Evolutionary conservation across 2,329 filamentous ascomycete species (phyloP), one percentile per base, ranked within the genome.

Genomic region (Myriosclerotinia curreyana): DNA sequence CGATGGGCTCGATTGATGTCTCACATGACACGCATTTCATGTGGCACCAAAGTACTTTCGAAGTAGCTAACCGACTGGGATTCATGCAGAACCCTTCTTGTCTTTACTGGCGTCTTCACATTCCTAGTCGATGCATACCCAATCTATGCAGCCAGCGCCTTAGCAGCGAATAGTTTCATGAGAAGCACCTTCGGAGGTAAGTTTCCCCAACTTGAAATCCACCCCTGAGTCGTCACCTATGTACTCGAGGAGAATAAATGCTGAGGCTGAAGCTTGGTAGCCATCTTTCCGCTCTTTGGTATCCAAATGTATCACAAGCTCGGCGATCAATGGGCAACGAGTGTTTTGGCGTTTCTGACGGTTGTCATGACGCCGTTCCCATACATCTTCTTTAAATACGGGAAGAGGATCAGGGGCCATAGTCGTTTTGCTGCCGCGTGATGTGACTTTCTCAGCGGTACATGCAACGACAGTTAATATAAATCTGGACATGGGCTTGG

Each of bases 31-130:
- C 67, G 66, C 68, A 67, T 63, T 60, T 70, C 63, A 58, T 49
- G 67, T 68, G 48, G 60, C 58, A 71, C 70, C 44, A 60, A 62
- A 66, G 46, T 65, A 46, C 61, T 46, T 61, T 66, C 44, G 46
- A 55, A 46, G 65, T 69, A 46, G 69, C 72, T 73, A 73, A 74
- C 69, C 66, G 66, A n/a, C 67, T 66, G 65, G 64, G 65, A 67
- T 55, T 44, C 25, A 52, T 66, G 55, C 64, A 91, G 90, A 60
- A 88, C 85, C 62, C 83, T 96, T 66, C 83, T 96, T 65, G 86
- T 89, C 38, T 97, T 91, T 76, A 88, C 86, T 64, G 91, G 92
- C 60, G 86, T 96, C 69, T 96, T 96, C 76, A 96, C 92, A 15
- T 96, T 96, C 77, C 68, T 75, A 76, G 88, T 91, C 69, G 90